These are phyloP conservation scores for Malassezia japonica DNA, from an alignment of 1,284 basidiomycete species.

Conservation along the genomic window DNA sequence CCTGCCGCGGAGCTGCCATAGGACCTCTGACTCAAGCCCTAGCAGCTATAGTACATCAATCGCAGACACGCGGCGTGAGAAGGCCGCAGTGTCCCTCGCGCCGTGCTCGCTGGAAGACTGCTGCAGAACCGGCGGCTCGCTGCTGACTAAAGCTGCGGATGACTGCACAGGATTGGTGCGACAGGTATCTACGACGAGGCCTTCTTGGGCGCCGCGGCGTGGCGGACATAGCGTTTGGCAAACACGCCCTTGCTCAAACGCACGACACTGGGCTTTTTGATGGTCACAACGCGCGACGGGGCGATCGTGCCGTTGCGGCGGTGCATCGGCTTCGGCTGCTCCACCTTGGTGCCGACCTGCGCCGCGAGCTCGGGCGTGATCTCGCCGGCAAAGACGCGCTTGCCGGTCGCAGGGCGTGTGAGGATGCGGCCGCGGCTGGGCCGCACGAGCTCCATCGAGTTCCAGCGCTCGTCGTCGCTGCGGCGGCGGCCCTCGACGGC, in stretches of 20 bases:
- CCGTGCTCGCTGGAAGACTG: neutral
- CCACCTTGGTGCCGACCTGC: conserved; percentile 5
- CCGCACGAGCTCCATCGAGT: conserved; percentile 13
- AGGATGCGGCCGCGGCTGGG: conserved; percentile 23
- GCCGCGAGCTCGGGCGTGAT: conserved; percentile 5
- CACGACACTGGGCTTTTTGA: conserved; percentile 33
- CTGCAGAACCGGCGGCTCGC: neutral
- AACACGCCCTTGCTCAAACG: conserved; percentile 41
- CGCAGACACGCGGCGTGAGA: neutral
- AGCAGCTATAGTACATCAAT: neutral
- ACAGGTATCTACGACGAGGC: too few species aligned
- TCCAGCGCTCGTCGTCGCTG: conserved; percentile 19
- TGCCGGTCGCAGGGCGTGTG: conserved; percentile 26
- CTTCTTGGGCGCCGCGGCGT: neutral
- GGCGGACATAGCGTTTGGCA: conserved; percentile 25
- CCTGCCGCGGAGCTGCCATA: conserved; percentile 2
- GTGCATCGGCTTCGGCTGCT: conserved; percentile 6
- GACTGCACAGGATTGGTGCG: neutral
- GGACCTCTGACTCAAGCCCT: neutral
- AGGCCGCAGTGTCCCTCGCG: neutral
- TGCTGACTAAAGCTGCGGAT: neutral
- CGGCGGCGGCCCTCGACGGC: conserved; percentile 25
- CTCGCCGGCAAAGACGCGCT: conserved; percentile 24
- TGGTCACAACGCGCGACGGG: conserved; percentile 13
- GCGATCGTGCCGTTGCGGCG: neutral